Evolutionary conservation across 2,329 filamentous ascomycete species (phyloP), one percentile per base, ranked within the genome.

Genomic region (Colletotrichum melonis): DNA sequence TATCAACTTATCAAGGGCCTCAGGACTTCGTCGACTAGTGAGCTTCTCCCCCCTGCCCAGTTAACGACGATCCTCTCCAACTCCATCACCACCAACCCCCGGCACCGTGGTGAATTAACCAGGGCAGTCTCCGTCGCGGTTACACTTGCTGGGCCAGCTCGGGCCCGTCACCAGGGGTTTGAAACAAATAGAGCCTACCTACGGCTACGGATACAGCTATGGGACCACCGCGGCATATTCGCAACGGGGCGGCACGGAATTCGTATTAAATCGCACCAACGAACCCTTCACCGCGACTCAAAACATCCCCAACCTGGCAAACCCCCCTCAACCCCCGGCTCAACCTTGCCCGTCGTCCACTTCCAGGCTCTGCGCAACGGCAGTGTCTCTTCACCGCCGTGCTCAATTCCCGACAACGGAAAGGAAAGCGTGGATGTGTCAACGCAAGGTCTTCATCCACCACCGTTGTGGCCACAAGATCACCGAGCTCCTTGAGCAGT

Each of bases 391-490:
- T 28, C 16, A 32, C 26, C 55, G 16, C 55, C 26, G 28, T 9
- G 16, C 30, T 57, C 30, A 5, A n/a, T 19, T 6, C 30, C 55
- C 30, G 30, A 22, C 42, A 5, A 42, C 14, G 38, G 19, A 19
- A 7, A 19, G 14, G 24, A 3, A 35, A 30, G 49, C 63, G n/a
- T 55, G 35, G 16, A 79, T 80, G 79, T 81, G 80, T 63, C 63
- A 66, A 49, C 78, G 76, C 38, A 80, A 78, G 67, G 74, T 80
- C 62, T 80, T 79, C 62, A 78, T 79, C 67, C 79, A 81, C 74
- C 79, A 81, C 73, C 75, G 76, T 22, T 82, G 80, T 64, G 78
- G 78, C 32, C 80, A 82, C 73, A 72, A 72, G n/a, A 79, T 81
- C 72, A 79, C 79, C 4, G 76, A 79, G 60, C 75, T 79, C 19